Conservation (phyloP, 2,329 filamentous ascomycete genomes). For the Fusarium nurragi region DNA sequence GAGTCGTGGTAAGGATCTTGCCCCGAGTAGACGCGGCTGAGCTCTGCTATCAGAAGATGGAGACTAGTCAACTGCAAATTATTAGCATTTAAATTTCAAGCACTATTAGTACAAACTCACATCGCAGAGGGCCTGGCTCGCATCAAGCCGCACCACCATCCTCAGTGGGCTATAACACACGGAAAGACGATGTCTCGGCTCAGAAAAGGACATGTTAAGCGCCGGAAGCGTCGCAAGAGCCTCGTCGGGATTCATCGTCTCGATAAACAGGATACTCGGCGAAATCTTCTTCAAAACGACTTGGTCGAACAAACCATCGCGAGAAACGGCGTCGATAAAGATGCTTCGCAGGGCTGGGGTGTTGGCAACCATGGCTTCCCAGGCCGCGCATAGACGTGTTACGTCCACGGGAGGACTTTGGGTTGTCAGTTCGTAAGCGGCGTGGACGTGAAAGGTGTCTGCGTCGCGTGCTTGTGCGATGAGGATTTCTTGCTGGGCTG, state of each 20-base stretch:
- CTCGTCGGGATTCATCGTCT: conserved; percentile 52
- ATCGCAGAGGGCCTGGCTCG: conserved; percentile 62
- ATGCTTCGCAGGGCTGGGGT: conserved; percentile 60
- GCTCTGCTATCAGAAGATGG: conserved; percentile 57
- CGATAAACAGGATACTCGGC: conserved; percentile 63
- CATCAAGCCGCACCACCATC: conserved; percentile 60
- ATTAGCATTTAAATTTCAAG: neutral
- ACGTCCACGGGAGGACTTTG: conserved; percentile 54
- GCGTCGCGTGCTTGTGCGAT: conserved; percentile 55
- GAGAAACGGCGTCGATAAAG: conserved; percentile 61
- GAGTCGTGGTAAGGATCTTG: conserved; percentile 44
- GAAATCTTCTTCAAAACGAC: conserved; percentile 59
- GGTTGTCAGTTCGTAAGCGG: conserved; percentile 59
- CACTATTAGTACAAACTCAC: conserved; percentile 31
- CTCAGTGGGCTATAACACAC: conserved; percentile 57
- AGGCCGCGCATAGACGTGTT: conserved; percentile 58
- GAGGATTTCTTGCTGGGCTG: conserved; percentile 60
- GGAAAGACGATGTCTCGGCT: conserved; percentile 61
- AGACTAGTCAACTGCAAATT: conserved; percentile 50
- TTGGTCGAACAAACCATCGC: conserved; percentile 60
- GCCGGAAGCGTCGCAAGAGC: conserved; percentile 54
- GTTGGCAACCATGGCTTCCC: conserved; percentile 58
- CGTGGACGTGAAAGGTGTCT: conserved; percentile 56
- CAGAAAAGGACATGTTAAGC: conserved; percentile 49
- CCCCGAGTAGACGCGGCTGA: conserved; percentile 57